These are phyloP conservation scores for Fusarium cicatricum DNA, from an alignment of 2,329 filamentous ascomycete species.

Conservation along the genomic window DNA sequence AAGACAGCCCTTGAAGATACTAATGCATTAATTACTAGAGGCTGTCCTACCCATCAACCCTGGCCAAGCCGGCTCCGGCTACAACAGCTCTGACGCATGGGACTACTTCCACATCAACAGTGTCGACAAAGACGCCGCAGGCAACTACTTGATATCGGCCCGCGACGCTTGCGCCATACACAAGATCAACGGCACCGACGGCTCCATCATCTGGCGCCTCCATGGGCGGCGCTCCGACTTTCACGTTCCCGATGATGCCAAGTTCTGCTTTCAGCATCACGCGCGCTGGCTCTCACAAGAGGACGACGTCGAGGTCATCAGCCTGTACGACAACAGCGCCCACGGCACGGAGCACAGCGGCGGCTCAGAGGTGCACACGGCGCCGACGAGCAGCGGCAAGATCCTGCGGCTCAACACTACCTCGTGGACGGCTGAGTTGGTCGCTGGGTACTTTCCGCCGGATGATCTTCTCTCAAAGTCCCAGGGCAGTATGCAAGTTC, in stretches of 20 bases:
- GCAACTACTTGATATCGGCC: constrained; percentile 63
- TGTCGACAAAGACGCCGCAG: constrained; percentile 57
- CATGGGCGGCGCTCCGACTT: constrained; percentile 57
- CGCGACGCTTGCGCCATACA: constrained; percentile 58
- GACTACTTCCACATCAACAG: constrained; percentile 69
- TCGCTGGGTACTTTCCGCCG: constrained; percentile 58
- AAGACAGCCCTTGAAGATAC: background rate
- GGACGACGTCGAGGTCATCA: constrained; percentile 56
- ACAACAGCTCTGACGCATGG: constrained; percentile 50
- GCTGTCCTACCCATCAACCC: constrained; percentile 56
- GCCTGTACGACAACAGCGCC: constrained; percentile 62
- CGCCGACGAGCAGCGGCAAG: constrained; percentile 54
- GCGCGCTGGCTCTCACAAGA: constrained; percentile 54
- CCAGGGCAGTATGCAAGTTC: constrained; percentile 59
- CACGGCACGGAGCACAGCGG: constrained; percentile 54
- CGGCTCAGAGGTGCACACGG: constrained; percentile 38
- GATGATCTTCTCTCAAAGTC: constrained; percentile 60
- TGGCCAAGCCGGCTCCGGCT: constrained; percentile 49
- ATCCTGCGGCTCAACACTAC: constrained; percentile 57
- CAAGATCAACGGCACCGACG: constrained; percentile 57
- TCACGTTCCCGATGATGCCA: constrained; percentile 45
- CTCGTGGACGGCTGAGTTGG: constrained; percentile 54
- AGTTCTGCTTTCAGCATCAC: constrained; percentile 63
- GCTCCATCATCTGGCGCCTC: constrained; percentile 61
- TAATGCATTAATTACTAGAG: constrained; percentile 43